Evolutionary conservation across 768 basidiomycete genomes (phyloP), one percentile per base, ranked within the genome.

Genomic region (Podaxis sp.): DNA sequence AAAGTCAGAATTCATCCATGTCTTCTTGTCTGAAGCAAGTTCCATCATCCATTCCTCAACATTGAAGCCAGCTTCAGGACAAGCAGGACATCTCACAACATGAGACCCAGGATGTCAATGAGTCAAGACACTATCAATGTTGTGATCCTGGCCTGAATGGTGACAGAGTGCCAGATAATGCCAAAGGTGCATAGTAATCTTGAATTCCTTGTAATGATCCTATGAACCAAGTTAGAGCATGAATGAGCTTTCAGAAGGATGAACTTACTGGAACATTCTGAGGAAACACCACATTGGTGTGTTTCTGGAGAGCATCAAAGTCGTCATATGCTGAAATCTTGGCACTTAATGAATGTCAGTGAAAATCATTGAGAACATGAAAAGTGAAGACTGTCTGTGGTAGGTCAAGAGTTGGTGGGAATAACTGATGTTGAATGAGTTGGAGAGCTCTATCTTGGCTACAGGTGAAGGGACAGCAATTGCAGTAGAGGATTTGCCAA

Each of bases 1-100:
- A 40, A 15, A 28, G 5, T 5, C 5, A 28, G 28, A 28, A 28
- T 2, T 28, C 38, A 40, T 8, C 15, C 15, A 72, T 63, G 22
- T 56, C 58, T 68, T 68, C 37, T 61, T 40, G 22, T 65, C 65
- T 26, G 11, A 24, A n/a, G 68, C 70, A 5, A 41, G 51, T 22
- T 63, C 60, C 17, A 70, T 58, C 1, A 60, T 66, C 26, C 60
- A 63, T 33, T 67, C 38, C 6, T 69, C 67, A n/a, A 74, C 63
- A 61, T 74, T 74, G 55, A 75, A 50, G 28, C 66, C 65, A 52
- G 66, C 49, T 37, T 75, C 68, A 12, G 73, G 74, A 56, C 74
- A 75, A 12, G 70, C 65, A 3, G 67, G 67, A 37, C 73, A 74
- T 37, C 60, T 58, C 5, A 71, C 49, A 26, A 62, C 61, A 17